phyloP scores from a whole-genome alignment of 2,329 filamentous ascomycete species.

The Lomentospora prolificans region DNA sequence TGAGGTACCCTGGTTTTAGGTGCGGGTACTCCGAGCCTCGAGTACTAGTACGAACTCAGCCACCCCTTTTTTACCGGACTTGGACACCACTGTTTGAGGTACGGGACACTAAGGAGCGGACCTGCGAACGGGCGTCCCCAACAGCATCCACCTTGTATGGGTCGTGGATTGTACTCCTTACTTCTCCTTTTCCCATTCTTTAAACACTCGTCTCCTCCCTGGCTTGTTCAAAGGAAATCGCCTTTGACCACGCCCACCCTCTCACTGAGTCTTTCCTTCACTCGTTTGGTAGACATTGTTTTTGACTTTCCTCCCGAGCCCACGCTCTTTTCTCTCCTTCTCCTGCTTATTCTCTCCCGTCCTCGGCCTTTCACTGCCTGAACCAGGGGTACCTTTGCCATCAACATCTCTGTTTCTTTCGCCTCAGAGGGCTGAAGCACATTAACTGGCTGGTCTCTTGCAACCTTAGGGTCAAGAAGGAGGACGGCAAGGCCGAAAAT shows the following conservation, averaged over 20 bases:
- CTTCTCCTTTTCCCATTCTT: constrained; percentile 17
- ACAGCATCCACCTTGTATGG: constrained; percentile 9
- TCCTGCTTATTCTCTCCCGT: not conserved
- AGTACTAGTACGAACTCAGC: not conserved
- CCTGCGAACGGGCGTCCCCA: not conserved
- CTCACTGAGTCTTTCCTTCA: constrained; percentile 9
- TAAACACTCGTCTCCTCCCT: not conserved
- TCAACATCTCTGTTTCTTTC: not conserved
- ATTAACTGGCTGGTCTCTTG: no score
- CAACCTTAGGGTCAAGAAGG: no score
- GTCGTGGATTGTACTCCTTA: no score
- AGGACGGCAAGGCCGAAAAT: no score
- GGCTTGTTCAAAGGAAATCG: constrained; percentile 10
- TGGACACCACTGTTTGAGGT: constrained; percentile 2
- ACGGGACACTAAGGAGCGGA: not conserved
- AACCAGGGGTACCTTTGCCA: not conserved
- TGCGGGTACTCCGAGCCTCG: not conserved
- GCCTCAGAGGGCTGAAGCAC: no score
- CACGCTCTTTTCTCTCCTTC: not conserved
- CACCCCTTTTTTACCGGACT: constrained; percentile 7
- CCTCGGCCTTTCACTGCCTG: not conserved
- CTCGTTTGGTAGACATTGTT: constrained; percentile 7
- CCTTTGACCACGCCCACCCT: not conserved
- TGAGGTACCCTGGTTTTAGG: not conserved
- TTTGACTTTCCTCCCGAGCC: no score